A percentile compares a stretch with the other conserved stretches of the same genome.
phyloP scores from a whole-genome alignment of 1,139 yeast species.

The Suhomyces bribrorum region DNA sequence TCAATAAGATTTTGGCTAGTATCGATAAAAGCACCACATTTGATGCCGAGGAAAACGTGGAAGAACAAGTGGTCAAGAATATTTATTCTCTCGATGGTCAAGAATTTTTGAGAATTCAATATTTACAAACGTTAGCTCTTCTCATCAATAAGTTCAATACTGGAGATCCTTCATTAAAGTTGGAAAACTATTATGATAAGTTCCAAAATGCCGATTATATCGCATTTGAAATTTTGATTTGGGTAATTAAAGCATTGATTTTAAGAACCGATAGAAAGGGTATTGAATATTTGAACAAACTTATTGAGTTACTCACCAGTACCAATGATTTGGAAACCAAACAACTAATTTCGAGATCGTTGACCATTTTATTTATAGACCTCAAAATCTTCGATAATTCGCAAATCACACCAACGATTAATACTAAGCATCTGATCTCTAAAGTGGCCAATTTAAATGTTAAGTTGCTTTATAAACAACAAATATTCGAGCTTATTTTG shows the following conservation, averaged over 20 bases:
- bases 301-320: conserved; percentile 15
- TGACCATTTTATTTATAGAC: conserved; percentile 68
- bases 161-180: background rate
- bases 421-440: conserved; percentile 35
- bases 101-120: conserved; percentile 50
- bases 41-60: conserved; percentile 14
- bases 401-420: conserved; percentile 21
- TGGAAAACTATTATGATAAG: conserved; percentile 4
- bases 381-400: conserved; percentile 56
- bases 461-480: conserved; percentile 74
- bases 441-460: conserved; percentile 59
- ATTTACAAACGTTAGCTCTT: conserved; percentile 59
- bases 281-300: conserved; percentile 37
- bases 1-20: conserved; percentile 52
- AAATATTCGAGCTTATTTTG: conserved; percentile 60
- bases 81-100: conserved; percentile 17
- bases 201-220: conserved; percentile 2
- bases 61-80: conserved; percentile 20
- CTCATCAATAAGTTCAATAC: conserved; percentile 50
- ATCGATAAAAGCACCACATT: conserved; percentile 39
- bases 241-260: conserved; percentile 74
- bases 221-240: conserved; percentile 55
- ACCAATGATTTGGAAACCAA: conserved; percentile 9
- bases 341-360: conserved; percentile 46
- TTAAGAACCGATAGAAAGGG: conserved; percentile 57